Evolutionary conservation across 495 filamentous ascomycete genomes (phyloP).

Genomic region (Cercophora sp.): DNA sequence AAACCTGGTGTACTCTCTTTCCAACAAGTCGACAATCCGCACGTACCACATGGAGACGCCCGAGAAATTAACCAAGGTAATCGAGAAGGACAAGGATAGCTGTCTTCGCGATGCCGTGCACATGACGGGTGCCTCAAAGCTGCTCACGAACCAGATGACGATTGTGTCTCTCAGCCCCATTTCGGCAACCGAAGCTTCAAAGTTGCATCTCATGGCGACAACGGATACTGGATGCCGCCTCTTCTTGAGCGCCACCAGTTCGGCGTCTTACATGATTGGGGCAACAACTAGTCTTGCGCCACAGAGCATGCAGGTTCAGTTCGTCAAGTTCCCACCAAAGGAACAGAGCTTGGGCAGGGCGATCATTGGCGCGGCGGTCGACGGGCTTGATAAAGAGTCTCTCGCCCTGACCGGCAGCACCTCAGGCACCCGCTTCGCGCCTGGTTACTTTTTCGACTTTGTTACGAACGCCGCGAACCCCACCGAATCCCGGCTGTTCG

Average conservation of each 20-base stretch:
- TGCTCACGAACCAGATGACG: constrained; percentile 60
- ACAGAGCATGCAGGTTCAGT: constrained; percentile 94
- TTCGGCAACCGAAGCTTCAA: constrained; percentile 70
- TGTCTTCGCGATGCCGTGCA: constrained; percentile 66
- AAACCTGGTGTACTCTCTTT: constrained; percentile 85
- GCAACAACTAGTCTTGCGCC: constrained; percentile 59
- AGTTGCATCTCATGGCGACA: constrained; percentile 83
- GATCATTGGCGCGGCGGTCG: constrained; percentile 8
- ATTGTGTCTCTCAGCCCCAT: constrained; percentile 86
- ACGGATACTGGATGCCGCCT: constrained; percentile 88
- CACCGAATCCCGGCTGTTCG: constrained; percentile 64
- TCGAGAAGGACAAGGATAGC: constrained; percentile 52
- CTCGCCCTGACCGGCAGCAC: constrained; percentile 50
- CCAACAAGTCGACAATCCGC: constrained; percentile 75
- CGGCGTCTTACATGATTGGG: constrained; percentile 62
- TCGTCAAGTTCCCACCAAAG: constrained; percentile 83
- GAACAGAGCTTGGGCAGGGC: constrained; percentile 14
- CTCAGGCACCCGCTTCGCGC: constrained; percentile 66
- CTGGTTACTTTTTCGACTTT: constrained; percentile 87
- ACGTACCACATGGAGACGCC: constrained; percentile 71
- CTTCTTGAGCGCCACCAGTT: constrained; percentile 83
- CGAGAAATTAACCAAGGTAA: constrained; percentile 48
- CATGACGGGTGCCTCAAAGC: constrained; percentile 63
- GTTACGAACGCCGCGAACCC: constrained; percentile 46
- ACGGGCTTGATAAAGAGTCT: constrained; percentile 41